Evolutionary conservation across 352 stramenopile species (phyloP).

Genomic region (Pythium guiyangense): DNA sequence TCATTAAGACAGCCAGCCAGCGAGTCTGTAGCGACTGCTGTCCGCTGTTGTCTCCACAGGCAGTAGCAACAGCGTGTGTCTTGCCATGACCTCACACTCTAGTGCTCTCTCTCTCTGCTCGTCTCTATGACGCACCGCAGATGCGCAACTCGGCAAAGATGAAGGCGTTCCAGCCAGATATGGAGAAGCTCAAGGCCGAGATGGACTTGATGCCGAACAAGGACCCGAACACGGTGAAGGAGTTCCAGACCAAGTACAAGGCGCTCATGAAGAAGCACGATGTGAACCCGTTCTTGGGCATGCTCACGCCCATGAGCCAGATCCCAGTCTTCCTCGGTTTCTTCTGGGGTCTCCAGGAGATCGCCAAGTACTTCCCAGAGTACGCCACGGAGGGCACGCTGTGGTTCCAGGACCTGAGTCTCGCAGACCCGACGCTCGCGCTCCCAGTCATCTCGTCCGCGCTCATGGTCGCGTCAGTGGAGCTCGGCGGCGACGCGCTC

Average conservation of each 20-base stretch:
- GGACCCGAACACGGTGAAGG: constrained; percentile 41
- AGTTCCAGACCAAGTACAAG: constrained; percentile 74
- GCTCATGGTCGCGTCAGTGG: constrained; percentile 73
- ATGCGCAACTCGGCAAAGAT: constrained; percentile 84
- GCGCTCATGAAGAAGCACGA: constrained; percentile 80
- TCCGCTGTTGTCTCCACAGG: background rate
- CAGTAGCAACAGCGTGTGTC: too few species aligned
- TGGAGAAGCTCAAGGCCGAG: constrained; percentile 73
- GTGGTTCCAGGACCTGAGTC: constrained; percentile 81
- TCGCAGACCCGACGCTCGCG: constrained; percentile 60
- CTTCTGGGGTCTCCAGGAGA: constrained; percentile 80
- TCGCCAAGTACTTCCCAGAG: constrained; percentile 76
- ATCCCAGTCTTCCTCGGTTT: constrained; percentile 84
- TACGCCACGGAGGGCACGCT: constrained; percentile 70
- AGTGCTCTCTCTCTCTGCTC: background rate
- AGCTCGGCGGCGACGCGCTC: constrained; percentile 68
- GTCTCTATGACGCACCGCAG: constrained; percentile 17
- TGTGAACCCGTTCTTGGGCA: constrained; percentile 70
- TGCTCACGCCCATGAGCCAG: constrained; percentile 68
- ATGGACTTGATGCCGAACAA: constrained; percentile 49
- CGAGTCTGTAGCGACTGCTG: too few species aligned
- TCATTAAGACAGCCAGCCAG: background rate
- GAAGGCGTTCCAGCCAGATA: constrained; percentile 77
- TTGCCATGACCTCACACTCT: background rate
- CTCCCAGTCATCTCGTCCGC: constrained; percentile 79